Conservation (phyloP, 306 rosid species). For the Glycine soja region DNA sequence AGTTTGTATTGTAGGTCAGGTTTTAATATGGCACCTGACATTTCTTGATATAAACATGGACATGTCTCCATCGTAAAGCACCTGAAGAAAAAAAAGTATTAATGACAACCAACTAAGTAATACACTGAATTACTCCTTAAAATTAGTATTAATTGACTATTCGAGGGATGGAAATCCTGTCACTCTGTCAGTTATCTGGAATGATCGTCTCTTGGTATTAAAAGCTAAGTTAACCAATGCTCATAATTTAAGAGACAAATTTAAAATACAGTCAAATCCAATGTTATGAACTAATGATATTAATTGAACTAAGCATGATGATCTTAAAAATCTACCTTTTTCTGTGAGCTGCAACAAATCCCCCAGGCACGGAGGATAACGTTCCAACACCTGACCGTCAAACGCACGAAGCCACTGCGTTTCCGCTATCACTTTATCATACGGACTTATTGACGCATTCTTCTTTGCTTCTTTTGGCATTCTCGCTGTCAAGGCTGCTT, state of each 20-base stretch:
- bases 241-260: background rate
- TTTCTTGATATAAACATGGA: constrained; percentile 71
- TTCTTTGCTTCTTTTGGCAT: constrained; percentile 82
- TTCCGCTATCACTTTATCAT: constrained; percentile 62
- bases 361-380: constrained; percentile 68
- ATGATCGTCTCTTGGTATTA: no score
- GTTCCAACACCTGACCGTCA: constrained; percentile 53
- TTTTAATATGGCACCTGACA: constrained; percentile 61
- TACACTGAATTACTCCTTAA: no score
- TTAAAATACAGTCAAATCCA: constrained; percentile 16
- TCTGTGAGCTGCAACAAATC: constrained; percentile 76
- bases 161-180: no score
- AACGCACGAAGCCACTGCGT: constrained; percentile 50
- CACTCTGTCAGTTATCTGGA: no score
- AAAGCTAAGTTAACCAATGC: background rate
- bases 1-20: background rate
- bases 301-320: background rate
- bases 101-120: no score
- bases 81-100: constrained; percentile 52
- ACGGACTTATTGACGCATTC: constrained; percentile 86
- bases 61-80: constrained; percentile 73
- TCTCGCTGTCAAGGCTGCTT: constrained; percentile 80
- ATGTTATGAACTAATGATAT: background rate
- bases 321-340: constrained; percentile 58
- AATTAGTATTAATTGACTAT: no score